Evolutionary conservation across 257 asterid genomes (phyloP), one percentile per base, ranked within the genome.

Genomic region (Plantago ovata): DNA sequence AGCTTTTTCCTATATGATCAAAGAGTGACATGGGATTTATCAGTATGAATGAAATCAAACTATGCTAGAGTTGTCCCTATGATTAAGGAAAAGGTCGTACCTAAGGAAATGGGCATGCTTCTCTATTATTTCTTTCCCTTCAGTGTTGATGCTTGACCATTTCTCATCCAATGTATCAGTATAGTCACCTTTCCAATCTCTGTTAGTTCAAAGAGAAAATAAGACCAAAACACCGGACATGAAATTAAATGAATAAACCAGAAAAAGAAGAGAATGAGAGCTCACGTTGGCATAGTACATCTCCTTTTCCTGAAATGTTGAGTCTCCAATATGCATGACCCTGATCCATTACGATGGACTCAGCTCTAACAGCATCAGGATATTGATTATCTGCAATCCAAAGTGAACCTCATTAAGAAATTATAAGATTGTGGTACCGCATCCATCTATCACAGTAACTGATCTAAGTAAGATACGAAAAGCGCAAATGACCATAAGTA

Each of bases 271-370:
- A 15, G 9, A 21, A 6, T 45, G 19, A 16, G 39, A 53, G 43
- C 75, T 54, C 72, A 83, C 98, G 69, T 77, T 89, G 98, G 56
- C 44, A 71, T 41, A 84, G 46, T 13, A 86, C 50, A 8, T 66
- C 67, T 18, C 91, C 71, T 40, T 76, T 73, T 60, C 72, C 66
- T 10, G 56, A 48, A 42, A 56, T 32, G 40, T 72, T 78, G 32
- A 82, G 70, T 64, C 74, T 80, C 97, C 97, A 84, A 64, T 77
- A 82, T 48, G 65, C 77, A 40, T 55, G 67, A 43, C 94, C 95
- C 70, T 69, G 69, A 38, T 11, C 79, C 38, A 56, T 15, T 58
- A 69, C 71, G 54, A 76, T 33, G 11, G 82, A 84, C 65, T 74
- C 73, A 45, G 60, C 63, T 70, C 96, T 74, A 49, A 81, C 22